Conservation (phyloP, 768 basidiomycete species). For the Pulveroboletus sp. region DNA sequence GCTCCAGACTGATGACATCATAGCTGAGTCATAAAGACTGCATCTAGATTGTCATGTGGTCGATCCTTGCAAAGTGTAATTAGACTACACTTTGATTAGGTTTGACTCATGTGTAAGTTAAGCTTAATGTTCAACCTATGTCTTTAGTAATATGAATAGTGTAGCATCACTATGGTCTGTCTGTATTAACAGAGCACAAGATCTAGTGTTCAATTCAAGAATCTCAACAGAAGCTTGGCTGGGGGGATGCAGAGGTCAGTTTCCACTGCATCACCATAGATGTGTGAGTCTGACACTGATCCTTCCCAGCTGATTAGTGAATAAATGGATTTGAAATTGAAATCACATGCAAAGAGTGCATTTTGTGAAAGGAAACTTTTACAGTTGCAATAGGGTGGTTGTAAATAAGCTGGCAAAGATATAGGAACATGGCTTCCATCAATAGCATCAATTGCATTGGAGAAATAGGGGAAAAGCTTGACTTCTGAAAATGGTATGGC, state of each 20-base stretch:
- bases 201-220: no score
- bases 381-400: neutral
- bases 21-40: no score
- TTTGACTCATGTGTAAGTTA: no score
- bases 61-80: no score
- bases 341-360: neutral
- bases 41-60: no score
- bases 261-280: neutral
- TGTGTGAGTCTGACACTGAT: neutral
- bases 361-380: neutral
- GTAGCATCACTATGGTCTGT: no score
- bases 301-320: neutral
- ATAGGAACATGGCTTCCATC: neutral
- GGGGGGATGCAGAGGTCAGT: neutral
- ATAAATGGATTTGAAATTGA: neutral
- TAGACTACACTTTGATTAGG: no score
- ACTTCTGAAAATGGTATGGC: neutral
- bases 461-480: neutral
- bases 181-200: no score
- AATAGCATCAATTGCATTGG: neutral
- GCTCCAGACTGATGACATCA: no score
- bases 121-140: no score
- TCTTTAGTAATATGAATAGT: no score
- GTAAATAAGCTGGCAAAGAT: neutral
- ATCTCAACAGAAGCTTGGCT: neutral